Conservation (phyloP, 805 yeast genomes). For the Clavispora santaluciae region DNA sequence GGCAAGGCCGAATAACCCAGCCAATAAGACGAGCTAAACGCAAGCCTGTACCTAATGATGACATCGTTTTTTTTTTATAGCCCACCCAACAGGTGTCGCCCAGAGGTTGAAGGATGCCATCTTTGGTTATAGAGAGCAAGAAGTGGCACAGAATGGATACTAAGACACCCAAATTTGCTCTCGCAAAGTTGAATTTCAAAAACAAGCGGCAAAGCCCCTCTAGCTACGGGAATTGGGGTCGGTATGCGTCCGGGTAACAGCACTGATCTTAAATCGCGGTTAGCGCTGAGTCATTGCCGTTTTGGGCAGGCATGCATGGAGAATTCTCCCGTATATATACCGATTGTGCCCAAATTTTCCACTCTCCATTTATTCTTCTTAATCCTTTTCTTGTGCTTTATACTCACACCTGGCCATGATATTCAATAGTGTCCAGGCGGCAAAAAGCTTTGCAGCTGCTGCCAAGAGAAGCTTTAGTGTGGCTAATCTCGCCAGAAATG, state of each 20-base stretch:
- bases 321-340: background rate
- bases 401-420: constrained; percentile 2
- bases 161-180: no score
- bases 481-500: background rate
- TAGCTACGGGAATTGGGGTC: no score
- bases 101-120: no score
- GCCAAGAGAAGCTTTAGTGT: constrained; percentile 1
- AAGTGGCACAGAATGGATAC: no score
- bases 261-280: constrained; percentile 21
- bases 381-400: background rate
- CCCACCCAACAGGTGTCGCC: background rate
- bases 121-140: no score
- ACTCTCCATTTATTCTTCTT: background rate
- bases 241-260: constrained; percentile 18
- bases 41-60: background rate
- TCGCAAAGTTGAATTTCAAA: no score
- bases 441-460: background rate
- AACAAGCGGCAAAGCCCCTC: no score
- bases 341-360: constrained; percentile 2
- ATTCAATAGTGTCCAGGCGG: constrained; percentile 9
- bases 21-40: background rate
- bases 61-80: background rate
- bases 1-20: background rate
- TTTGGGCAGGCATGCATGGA: constrained; percentile 11
- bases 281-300: constrained; percentile 23